Percentiles rank a stretch among this genome's conserved stretches.
These are phyloP conservation scores for Oryza meyeriana DNA, from an alignment of 176 grass and related monocot genomes.

Conservation along the genomic window DNA sequence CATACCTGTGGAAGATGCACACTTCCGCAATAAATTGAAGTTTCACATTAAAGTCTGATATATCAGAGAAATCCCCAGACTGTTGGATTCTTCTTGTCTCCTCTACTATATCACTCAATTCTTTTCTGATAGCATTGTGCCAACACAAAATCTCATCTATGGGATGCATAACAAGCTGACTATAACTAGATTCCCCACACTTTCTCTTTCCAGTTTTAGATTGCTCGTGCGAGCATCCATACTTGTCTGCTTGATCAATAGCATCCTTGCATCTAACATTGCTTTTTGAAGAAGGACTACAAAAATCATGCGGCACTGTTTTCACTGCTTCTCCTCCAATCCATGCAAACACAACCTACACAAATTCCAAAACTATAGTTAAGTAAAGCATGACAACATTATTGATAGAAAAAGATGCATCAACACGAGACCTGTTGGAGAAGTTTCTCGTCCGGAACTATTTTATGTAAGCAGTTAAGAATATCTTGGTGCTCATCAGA, in stretches of 20 bases:
- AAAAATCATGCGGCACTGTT: constrained; percentile 20
- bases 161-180: constrained; percentile 45
- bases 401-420: constrained; percentile 10
- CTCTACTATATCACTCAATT: constrained; percentile 65
- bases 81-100: constrained; percentile 61
- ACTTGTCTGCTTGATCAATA: constrained; percentile 24
- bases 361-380: constrained; percentile 18
- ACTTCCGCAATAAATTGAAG: constrained; percentile 85
- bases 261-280: constrained; percentile 18
- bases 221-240: constrained; percentile 34
- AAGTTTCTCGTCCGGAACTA: constrained; percentile 72
- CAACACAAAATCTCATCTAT: constrained; percentile 95
- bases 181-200: constrained; percentile 31
- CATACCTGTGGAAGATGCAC: constrained; percentile 87
- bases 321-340: constrained; percentile 47
- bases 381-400: constrained; percentile 11
- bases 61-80: constrained; percentile 66
- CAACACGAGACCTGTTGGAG: constrained; percentile 62
- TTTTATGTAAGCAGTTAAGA: constrained; percentile 61
- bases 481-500: constrained; percentile 69
- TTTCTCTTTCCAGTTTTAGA: constrained; percentile 61
- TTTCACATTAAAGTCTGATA: constrained; percentile 57
- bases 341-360: constrained; percentile 83
- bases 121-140: constrained; percentile 76
- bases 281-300: constrained; percentile 11